Conservation (phyloP, 2,329 filamentous ascomycete genomes). For the Helotiales sp. region DNA sequence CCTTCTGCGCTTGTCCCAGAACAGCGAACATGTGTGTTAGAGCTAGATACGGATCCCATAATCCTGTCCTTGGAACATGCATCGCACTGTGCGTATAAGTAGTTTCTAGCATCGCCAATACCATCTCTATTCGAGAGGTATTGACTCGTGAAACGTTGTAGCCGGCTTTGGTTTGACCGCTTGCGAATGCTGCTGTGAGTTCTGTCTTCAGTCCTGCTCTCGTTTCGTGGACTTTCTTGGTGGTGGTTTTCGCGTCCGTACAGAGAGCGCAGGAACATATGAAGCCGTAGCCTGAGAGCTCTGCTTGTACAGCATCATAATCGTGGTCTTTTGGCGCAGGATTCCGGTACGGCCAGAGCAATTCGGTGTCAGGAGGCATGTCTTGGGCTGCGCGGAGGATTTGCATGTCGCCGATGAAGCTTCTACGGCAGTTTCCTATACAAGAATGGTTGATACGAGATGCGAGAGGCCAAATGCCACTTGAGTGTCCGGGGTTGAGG, state of each 20-base stretch:
- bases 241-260: conserved; percentile 3
- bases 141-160: conserved; percentile 3
- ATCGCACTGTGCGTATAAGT: conserved; percentile 5
- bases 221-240: background rate
- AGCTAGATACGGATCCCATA: conserved; percentile 12
- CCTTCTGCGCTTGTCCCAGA: background rate
- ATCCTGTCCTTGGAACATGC: conserved; percentile 10
- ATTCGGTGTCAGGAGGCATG: conserved; percentile 17
- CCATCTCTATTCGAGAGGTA: conserved; percentile 5
- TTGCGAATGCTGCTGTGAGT: conserved; percentile 9
- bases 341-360: conserved; percentile 13
- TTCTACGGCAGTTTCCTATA: conserved; percentile 17
- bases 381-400: conserved; percentile 16
- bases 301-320: conserved; percentile 8
- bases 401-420: conserved; percentile 22
- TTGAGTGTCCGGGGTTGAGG: conserved; percentile 8
- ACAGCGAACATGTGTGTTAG: conserved; percentile 9
- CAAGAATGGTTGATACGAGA: conserved; percentile 27
- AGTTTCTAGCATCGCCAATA: conserved; percentile 5
- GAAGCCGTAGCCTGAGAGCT: conserved; percentile 12
- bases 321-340: conserved; percentile 7
- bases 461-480: conserved; percentile 21
- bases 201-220: conserved; percentile 7
- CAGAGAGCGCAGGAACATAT: conserved; percentile 16
- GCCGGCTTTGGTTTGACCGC: background rate